Base-by-base conservation (phyloP, 2,329 filamentous ascomycete genomes). In the Fusarium begoniae region DNA sequence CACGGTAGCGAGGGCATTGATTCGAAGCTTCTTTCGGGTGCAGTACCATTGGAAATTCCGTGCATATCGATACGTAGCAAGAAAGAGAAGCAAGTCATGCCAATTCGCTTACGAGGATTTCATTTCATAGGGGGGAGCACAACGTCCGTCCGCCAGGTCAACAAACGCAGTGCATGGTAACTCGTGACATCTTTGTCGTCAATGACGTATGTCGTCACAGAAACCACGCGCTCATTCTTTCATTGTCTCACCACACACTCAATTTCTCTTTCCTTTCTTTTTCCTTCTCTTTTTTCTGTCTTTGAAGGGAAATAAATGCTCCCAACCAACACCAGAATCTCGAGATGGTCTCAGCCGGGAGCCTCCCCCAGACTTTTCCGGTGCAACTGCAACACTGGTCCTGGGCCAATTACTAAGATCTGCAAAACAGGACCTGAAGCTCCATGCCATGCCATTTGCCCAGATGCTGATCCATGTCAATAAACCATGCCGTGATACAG, bases 151-250 rank as follows among this genome's bases (percentile, higher is more conserved):
- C 45, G 50, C 53, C 41, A 68, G 56, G 47, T 50, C 59, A 62
- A 61, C 51, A 69, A 55, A 47, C 17, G 54, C 28, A 26, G 63
- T 71, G 57, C 54, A 35, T 73, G 58, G 59, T 51, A 56, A 59
- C 51, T 67, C 61, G 68, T 74, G 72, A 63, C 60, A 67, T 66
- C 35, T 51, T 66, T 28, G 69, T 76, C 64, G 50, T 68, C 69
- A 77, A 77, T 77, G 75, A 77, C 75, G 75, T 77, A 77, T 56
- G 73, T 77, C 73, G 75, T 75, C 75, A 74, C 67, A 73, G 75
- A 69, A 77, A 77, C 75, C 73, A 77, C 66, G 75, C 69, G 63
- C 73, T 62, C 75, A 75, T 77, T 76, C 73, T 76, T 74, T 57
- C 66, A 50, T 66, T 75, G 75, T 77, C 75, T 77, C 75, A 77